These are phyloP conservation scores for Candida hispaniensis DNA, from an alignment of 805 yeast species.

Conservation along the genomic window DNA sequence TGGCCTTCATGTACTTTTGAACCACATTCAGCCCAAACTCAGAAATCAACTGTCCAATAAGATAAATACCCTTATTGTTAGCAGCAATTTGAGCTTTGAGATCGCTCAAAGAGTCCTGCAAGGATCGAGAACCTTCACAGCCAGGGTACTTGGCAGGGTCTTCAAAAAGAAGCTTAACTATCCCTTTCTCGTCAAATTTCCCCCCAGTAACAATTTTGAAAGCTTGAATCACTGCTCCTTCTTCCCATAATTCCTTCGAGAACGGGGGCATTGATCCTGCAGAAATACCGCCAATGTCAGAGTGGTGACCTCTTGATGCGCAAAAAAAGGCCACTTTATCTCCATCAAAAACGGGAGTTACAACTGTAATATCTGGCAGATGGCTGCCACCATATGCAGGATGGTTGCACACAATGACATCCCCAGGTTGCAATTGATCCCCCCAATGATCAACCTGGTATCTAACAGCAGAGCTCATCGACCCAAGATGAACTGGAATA, in stretches of 20 bases:
- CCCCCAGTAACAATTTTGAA: constrained; percentile 65
- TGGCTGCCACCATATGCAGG: constrained; percentile 84
- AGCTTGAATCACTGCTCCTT: constrained; percentile 80
- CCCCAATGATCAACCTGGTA: constrained; percentile 58
- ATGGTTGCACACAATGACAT: constrained; percentile 66
- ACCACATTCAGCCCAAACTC: constrained; percentile 56
- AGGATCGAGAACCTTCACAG: constrained; percentile 78
- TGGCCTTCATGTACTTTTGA: constrained; percentile 66
- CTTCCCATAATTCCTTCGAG: constrained; percentile 74
- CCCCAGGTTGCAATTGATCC: constrained; percentile 56
- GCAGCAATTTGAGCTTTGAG: constrained; percentile 83
- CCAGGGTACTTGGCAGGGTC: constrained; percentile 78
- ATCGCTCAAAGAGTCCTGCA: constrained; percentile 76
- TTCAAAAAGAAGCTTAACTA: constrained; percentile 48
- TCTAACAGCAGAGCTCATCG: constrained; percentile 72
- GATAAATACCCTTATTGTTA: constrained; percentile 68
- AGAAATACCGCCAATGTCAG: constrained; percentile 85
- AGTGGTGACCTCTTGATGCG: constrained; percentile 93
- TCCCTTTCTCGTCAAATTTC: constrained; percentile 60
- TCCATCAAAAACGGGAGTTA: constrained; percentile 71
- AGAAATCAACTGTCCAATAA: constrained; percentile 47
- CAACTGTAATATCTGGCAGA: constrained; percentile 82
- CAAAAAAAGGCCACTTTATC: constrained; percentile 63
- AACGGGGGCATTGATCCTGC: constrained; percentile 96
- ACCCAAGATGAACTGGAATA: constrained; percentile 77